phyloP scores from a whole-genome alignment of 2,329 filamentous ascomycete species.

The Thielaviopsis musarum region DNA sequence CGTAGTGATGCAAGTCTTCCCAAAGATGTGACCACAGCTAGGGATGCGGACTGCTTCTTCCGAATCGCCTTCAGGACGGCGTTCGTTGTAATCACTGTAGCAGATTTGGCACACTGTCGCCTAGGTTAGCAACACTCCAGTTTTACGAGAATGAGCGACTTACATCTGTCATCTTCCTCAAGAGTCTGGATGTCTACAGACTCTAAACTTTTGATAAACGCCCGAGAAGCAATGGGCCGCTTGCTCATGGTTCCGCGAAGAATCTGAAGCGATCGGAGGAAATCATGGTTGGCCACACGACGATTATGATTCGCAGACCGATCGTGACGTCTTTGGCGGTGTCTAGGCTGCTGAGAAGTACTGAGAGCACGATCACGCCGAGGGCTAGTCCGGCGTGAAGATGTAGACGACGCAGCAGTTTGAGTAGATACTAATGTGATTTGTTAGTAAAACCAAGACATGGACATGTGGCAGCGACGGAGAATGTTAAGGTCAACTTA shows the following conservation, averaged over 20 bases:
- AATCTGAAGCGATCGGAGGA: slow-evolving; percentile 20
- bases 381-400: slow-evolving; percentile 11
- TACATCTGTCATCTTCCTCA: slow-evolving; percentile 18
- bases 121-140: background rate
- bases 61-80: slow-evolving; percentile 38
- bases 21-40: slow-evolving; percentile 47
- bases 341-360: background rate
- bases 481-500: background rate
- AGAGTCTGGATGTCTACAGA: slow-evolving; percentile 29
- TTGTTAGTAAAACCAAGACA: background rate
- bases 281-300: slow-evolving; percentile 4
- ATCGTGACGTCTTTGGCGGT: background rate
- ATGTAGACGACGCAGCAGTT: background rate
- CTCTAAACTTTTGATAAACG: slow-evolving; percentile 29
- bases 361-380: slow-evolving; percentile 1
- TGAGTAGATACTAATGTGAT: background rate
- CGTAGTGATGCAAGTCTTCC: slow-evolving; percentile 46
- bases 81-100: slow-evolving; percentile 43
- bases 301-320: background rate
- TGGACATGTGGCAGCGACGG: background rate
- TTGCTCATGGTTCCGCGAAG: slow-evolving; percentile 27
- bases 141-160: background rate
- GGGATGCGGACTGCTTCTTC: slow-evolving; percentile 42
- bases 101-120: slow-evolving; percentile 42
- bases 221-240: slow-evolving; percentile 31